A percentile compares a stretch with the other conserved stretches of the same genome.
phyloP scores from a whole-genome alignment of 331 rosid species.

The Quercus lobata region DNA sequence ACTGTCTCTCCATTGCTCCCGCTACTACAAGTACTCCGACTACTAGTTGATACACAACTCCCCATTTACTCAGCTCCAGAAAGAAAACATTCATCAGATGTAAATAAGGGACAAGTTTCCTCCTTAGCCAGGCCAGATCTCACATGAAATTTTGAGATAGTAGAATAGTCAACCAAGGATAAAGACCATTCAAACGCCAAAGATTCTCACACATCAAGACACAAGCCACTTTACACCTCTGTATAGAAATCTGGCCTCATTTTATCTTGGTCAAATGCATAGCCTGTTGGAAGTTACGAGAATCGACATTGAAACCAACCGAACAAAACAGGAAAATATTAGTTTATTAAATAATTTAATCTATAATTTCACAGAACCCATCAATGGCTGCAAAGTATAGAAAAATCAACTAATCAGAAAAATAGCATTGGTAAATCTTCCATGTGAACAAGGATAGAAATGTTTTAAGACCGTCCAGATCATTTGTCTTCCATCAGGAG shows the following conservation, averaged over 20 bases:
- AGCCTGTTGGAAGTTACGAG: slow-evolving; percentile 21
- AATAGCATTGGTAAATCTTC: slow-evolving; percentile 24
- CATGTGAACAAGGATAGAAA: slow-evolving; percentile 57
- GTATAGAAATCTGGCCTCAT: slow-evolving; percentile 28
- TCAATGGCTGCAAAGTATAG: slow-evolving; percentile 34
- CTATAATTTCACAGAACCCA: slow-evolving; percentile 30
- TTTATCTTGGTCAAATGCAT: slow-evolving; percentile 39
- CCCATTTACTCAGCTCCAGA: slow-evolving; percentile 83
- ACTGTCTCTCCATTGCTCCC: slow-evolving; percentile 62
- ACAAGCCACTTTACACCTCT: slow-evolving; percentile 36
- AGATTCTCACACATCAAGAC: slow-evolving; percentile 36
- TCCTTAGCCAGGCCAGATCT: slow-evolving; percentile 37
- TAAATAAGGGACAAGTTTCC: slow-evolving; percentile 24
- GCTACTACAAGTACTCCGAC: slow-evolving; percentile 66
- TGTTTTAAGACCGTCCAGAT: slow-evolving; percentile 32
- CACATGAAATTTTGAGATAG: slow-evolving; percentile 36
- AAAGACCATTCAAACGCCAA: slow-evolving; percentile 30
- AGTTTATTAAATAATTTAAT: slow-evolving; percentile 37
- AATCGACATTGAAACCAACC: slow-evolving; percentile 46
- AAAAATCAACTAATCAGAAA: slow-evolving; percentile 15
- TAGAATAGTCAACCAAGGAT: slow-evolving; percentile 35
- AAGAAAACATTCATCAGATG: slow-evolving; percentile 56
- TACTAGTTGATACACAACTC: slow-evolving; percentile 78
- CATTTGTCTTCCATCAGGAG: slow-evolving; percentile 37
- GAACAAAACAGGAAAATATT: slow-evolving; percentile 44